Evolutionary conservation across 441 rosid species (phyloP).

Genomic region (Iberis amara): DNA sequence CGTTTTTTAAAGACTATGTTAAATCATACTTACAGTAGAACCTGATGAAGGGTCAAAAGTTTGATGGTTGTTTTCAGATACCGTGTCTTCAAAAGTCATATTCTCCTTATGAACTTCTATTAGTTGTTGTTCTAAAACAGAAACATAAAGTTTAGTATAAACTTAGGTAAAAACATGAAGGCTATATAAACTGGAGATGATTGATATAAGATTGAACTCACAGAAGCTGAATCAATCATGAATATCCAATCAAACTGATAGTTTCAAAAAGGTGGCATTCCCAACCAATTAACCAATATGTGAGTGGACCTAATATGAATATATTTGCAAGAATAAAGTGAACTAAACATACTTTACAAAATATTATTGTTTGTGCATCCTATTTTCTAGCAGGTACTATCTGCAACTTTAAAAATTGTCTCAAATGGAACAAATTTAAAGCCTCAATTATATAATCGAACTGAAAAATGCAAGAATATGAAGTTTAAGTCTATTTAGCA

Average conservation of each 20-base stretch:
- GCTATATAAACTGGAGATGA: slow-evolving; percentile 12
- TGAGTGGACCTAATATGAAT: no score
- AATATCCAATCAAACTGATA: slow-evolving; percentile 28
- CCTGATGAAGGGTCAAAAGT: slow-evolving; percentile 21
- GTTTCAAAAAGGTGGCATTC: no score
- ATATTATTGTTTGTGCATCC: no score
- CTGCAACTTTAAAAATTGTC: no score
- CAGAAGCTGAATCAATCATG: slow-evolving; percentile 50
- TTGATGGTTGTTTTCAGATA: slow-evolving; percentile 32
- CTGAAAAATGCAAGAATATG: no score
- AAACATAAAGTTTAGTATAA: slow-evolving; percentile 19
- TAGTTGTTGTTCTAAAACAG: slow-evolving; percentile 31
- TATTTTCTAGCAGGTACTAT: no score
- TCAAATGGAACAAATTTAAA: no score
- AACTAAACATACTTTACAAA: no score
- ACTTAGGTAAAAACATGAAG: slow-evolving; percentile 10
- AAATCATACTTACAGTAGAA: slow-evolving; percentile 30
- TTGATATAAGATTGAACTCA: slow-evolving; percentile 31
- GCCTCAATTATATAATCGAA: no score
- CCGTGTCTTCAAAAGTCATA: slow-evolving; percentile 31
- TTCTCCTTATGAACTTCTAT: slow-evolving; percentile 35
- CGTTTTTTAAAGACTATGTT: neutral
- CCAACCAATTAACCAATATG: no score
- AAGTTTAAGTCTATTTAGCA: no score
- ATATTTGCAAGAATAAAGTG: no score